Conservation (phyloP, 805 yeast genomes). For the Hanseniaspora lindneri region DNA sequence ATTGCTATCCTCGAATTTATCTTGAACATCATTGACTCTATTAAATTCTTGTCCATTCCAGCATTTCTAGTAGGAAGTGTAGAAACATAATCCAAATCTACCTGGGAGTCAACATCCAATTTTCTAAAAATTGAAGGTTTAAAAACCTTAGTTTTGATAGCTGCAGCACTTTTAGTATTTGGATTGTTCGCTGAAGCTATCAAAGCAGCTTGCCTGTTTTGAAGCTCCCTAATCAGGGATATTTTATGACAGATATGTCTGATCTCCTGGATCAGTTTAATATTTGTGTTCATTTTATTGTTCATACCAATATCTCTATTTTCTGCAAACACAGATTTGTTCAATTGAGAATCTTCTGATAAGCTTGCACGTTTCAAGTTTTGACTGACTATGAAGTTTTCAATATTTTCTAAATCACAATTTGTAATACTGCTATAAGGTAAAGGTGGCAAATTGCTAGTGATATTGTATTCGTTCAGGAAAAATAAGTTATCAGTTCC, state of each 20-base stretch:
- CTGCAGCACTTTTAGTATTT: slow-evolving; percentile 6
- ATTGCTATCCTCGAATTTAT: slow-evolving; percentile 68
- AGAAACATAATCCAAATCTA: slow-evolving; percentile 76
- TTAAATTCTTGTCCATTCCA: slow-evolving; percentile 43
- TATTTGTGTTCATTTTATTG: slow-evolving; percentile 49
- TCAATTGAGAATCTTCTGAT: slow-evolving; percentile 28
- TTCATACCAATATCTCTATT: slow-evolving; percentile 47
- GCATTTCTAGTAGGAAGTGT: slow-evolving; percentile 57
- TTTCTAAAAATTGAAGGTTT: slow-evolving; percentile 16
- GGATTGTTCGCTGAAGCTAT: slow-evolving; percentile 15
- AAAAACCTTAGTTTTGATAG: slow-evolving; percentile 10
- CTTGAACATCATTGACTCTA: slow-evolving; percentile 53
- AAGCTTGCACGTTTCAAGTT: slow-evolving; percentile 17
- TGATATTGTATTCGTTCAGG: slow-evolving; percentile 70
- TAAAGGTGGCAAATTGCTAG: slow-evolving; percentile 67
- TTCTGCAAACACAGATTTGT: slow-evolving; percentile 31
- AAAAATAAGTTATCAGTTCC: slow-evolving; percentile 51
- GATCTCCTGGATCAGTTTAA: slow-evolving; percentile 73
- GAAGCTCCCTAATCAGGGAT: slow-evolving; percentile 79
- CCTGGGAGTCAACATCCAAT: slow-evolving; percentile 43
- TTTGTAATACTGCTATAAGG: slow-evolving; percentile 42
- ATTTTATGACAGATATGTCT: slow-evolving; percentile 81
- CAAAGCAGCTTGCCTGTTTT: slow-evolving; percentile 33
- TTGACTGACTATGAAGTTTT: slow-evolving; percentile 34
- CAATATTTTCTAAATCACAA: slow-evolving; percentile 36